These are phyloP conservation scores for Blastobotrys persicus DNA, from an alignment of 1,139 yeast species.

Conservation along the genomic window DNA sequence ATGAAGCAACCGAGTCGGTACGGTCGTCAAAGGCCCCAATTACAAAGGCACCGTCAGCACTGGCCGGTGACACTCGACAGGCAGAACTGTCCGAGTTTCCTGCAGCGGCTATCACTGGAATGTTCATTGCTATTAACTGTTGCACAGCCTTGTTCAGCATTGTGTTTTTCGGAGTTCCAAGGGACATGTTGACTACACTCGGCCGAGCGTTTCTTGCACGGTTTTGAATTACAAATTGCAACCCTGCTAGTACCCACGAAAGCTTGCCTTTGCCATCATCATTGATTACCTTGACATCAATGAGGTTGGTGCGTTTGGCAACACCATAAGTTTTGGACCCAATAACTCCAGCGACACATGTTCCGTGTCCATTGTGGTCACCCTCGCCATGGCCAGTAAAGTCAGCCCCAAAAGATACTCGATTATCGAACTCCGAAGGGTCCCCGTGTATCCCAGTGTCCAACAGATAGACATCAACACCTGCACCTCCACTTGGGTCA, in stretches of 20 bases:
- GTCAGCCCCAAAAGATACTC: slow-evolving; percentile 59
- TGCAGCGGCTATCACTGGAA: slow-evolving; percentile 83
- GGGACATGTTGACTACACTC: slow-evolving; percentile 76
- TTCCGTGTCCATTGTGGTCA: slow-evolving; percentile 70
- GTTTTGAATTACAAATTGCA: slow-evolving; percentile 60
- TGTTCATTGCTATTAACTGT: slow-evolving; percentile 66
- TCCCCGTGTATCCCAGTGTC: slow-evolving; percentile 66
- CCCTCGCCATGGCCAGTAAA: slow-evolving; percentile 61
- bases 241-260: slow-evolving; percentile 63
- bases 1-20: slow-evolving; percentile 63
- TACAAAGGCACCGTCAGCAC: slow-evolving; percentile 66
- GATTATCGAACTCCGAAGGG: slow-evolving; percentile 61
- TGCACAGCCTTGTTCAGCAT: slow-evolving; percentile 70
- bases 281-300: slow-evolving; percentile 72
- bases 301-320: slow-evolving; percentile 61
- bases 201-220: slow-evolving; percentile 37
- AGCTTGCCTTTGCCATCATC: slow-evolving; percentile 58
- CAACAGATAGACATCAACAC: slow-evolving; percentile 67
- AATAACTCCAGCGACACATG: slow-evolving; percentile 88
- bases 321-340: slow-evolving; percentile 80
- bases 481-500: slow-evolving; percentile 46
- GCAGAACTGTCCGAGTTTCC: slow-evolving; percentile 81
- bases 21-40: slow-evolving; percentile 85
- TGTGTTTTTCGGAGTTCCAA: slow-evolving; percentile 67
- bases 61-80: slow-evolving; percentile 77